Base-by-base conservation (phyloP, 331 rosid species). In the Arachis monticola region DNA sequence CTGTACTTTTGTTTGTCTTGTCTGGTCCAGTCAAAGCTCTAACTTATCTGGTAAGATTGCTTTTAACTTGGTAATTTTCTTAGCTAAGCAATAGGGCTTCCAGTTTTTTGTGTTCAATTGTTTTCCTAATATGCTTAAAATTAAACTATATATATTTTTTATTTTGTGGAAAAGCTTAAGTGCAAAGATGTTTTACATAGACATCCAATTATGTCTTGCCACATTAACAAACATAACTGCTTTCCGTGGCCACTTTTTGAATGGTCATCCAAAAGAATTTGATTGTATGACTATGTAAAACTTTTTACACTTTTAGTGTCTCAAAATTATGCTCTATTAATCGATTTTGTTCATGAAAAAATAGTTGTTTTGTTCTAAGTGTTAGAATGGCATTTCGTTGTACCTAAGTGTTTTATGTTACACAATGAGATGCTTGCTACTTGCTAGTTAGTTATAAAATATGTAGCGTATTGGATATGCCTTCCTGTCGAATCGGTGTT, bases 21-120 rank as follows among this genome's bases (percentile, higher is more conserved):
- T 95, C 97, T 51, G 99, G 99, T 76, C 97, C 97, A 2, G 89
- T 92, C 30, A 95, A 95, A 90, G 97, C 97, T 40, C 86, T 86
- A 50, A 95, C 92, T 60, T 90, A 83, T 85, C 84, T 95, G 87
- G 99, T 95, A 74, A 87, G 99, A 42, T 17, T 76, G 67, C 68
- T 68, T 61, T 75, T n/a, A 51, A n/a, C 41, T 70, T 73, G 58
- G 42, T 30, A 17, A 56, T 58, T 67, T 32, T 50, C 11, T 67
- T 60, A 40, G 31, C 69, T 55, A 44, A 46, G 40, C 41, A 45
- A 55, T 56, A 46, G 17, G 69, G 47, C 41, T 45, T 17, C 61
- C 58, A 32, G 51, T 22, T 22, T 58, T 58, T 35, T 55, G 38
- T 31, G 59, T 62, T 8, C 47, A 45, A n/a, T 27, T 81, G 52